Conservation (phyloP, 768 basidiomycete genomes). For the Agrocybe praecox region DNA sequence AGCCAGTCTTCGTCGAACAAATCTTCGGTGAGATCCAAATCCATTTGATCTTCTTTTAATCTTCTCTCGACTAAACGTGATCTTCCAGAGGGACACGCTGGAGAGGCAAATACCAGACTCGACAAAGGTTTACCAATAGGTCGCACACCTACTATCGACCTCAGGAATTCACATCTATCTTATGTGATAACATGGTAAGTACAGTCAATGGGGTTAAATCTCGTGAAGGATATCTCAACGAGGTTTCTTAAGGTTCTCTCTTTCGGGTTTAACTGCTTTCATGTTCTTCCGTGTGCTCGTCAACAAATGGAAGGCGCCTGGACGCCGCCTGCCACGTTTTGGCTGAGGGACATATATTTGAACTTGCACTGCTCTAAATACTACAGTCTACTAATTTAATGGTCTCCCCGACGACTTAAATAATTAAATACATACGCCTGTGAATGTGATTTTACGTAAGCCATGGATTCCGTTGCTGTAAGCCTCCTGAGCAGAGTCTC, state of each 20-base stretch:
- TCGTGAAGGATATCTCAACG: neutral
- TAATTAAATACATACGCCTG: neutral
- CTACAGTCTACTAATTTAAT: too few relatives aligned
- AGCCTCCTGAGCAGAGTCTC: too few relatives aligned
- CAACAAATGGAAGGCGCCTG: slow-evolving; percentile 51
- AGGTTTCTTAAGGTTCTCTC: slow-evolving; percentile 72
- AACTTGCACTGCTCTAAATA: too few relatives aligned
- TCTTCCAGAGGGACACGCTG: slow-evolving; percentile 79
- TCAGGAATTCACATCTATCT: slow-evolving; percentile 92
- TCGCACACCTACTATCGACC: slow-evolving; percentile 76
- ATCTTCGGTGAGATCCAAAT: slow-evolving; percentile 71
- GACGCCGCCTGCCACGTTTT: slow-evolving; percentile 61
- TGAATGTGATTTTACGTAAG: neutral
- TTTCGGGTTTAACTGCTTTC: slow-evolving; percentile 80
- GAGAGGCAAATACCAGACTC: slow-evolving; percentile 62
- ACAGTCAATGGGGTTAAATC: neutral
- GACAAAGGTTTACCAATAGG: slow-evolving; percentile 84
- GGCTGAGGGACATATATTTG: slow-evolving; percentile 15
- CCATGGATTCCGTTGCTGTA: neutral
- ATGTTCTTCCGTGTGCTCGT: slow-evolving; percentile 78
- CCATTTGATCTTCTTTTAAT: slow-evolving; percentile 4
- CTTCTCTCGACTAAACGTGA: neutral
- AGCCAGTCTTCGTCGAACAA: slow-evolving; percentile 89
- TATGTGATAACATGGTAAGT: slow-evolving; percentile 94
- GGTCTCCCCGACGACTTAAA: neutral